Evolutionary conservation across 2,329 filamentous ascomycete species (phyloP).

Genomic region (Ceratocystis lukuohia): DNA sequence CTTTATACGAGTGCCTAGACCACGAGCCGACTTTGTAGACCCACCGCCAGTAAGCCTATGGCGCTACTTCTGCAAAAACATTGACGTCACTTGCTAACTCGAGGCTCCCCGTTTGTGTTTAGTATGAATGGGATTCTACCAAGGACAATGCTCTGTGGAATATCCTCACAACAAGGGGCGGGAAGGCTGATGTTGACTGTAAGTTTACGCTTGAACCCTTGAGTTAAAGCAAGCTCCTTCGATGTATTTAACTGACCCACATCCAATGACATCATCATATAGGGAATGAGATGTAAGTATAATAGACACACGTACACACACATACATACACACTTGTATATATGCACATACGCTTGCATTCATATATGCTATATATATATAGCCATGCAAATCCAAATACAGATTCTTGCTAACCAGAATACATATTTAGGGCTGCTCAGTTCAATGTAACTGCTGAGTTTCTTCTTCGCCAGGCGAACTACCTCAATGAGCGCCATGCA

Average conservation of each 20-base stretch:
- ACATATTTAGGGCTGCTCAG: conserved; percentile 43
- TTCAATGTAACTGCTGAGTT: conserved; percentile 83
- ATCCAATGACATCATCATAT: conserved; percentile 4
- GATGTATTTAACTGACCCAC: conserved; percentile 21
- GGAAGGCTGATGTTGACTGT: conserved; percentile 74
- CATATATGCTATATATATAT: neutral
- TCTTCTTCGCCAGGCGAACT: conserved; percentile 82
- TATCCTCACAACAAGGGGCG: conserved; percentile 67
- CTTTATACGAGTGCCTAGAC: conserved; percentile 80
- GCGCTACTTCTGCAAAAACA: neutral
- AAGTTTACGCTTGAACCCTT: conserved; percentile 24
- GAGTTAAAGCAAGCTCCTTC: neutral
- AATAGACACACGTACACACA: neutral
- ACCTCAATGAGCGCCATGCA: conserved; percentile 81
- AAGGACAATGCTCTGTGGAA: conserved; percentile 89
- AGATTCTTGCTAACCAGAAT: neutral
- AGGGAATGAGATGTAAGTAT: conserved; percentile 67
- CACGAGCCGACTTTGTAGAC: conserved; percentile 76
- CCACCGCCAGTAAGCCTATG: conserved; percentile 57
- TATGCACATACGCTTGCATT: no score
- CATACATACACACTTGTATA: neutral
- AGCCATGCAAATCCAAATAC: no score
- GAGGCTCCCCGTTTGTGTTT: neutral
- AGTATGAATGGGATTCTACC: conserved; percentile 57
- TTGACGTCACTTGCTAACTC: neutral